Percentiles rank a stretch among this genome's conserved stretches.
phyloP scores from a whole-genome alignment of 768 basidiomycete genomes.

The Mycena kentingensis region DNA sequence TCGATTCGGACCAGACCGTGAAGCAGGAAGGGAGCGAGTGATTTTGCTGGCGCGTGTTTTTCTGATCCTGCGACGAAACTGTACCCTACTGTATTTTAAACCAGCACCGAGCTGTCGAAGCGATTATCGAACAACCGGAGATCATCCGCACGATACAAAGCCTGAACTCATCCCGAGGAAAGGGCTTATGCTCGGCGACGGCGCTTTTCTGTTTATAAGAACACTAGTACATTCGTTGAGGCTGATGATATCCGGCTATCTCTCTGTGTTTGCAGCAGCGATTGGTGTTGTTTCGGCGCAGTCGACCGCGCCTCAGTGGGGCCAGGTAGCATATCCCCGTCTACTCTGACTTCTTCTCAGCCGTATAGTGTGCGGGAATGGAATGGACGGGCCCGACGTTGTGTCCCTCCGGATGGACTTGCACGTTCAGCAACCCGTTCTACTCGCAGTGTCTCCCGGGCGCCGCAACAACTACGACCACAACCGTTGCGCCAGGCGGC shows the following conservation, averaged over 20 bases:
- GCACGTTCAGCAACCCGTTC: conserved; percentile 1
- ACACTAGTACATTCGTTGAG: background rate
- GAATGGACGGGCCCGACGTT: conserved; percentile 16
- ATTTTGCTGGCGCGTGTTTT: background rate
- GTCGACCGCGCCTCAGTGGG: conserved; percentile 16
- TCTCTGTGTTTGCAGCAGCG: conserved; percentile 6
- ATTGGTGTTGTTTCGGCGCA: conserved; percentile 11
- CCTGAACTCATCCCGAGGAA: conserved; percentile 12
- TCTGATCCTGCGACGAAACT: background rate
- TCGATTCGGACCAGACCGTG: background rate
- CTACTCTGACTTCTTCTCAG: background rate
- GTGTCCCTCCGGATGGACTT: conserved; percentile 14
- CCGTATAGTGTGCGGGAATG: conserved; percentile 12
- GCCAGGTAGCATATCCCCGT: conserved; percentile 9
- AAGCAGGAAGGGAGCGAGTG: conserved; percentile 16
- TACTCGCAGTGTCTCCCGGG: conserved; percentile 18
- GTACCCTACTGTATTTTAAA: background rate
- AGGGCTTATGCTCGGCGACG: conserved; percentile 21
- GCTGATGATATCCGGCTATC: conserved; percentile 6
- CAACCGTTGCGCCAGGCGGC: conserved; percentile 26
- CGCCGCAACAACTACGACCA: conserved; percentile 33
- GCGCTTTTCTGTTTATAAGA: conserved; percentile 2
- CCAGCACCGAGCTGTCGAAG: conserved; percentile 12
- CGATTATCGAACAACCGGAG: conserved; percentile 18
- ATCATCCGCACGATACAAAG: conserved; percentile 12